These are phyloP conservation scores for Eutypella sp. DNA, from an alignment of 2,329 filamentous ascomycete species.

Conservation along the genomic window DNA sequence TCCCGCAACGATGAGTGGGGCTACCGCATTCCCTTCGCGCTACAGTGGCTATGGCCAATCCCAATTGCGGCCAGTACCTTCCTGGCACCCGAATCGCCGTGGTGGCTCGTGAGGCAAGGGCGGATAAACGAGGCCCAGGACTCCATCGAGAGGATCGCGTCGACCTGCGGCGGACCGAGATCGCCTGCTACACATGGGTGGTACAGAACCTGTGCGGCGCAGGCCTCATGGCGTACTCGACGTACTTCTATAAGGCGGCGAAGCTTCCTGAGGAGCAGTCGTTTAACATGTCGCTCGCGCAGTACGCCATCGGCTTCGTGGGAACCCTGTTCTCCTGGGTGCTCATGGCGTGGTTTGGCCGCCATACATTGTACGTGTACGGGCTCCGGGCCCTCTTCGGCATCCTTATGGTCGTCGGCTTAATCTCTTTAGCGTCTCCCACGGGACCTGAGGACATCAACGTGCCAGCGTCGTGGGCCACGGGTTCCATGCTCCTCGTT, in stretches of 20 bases:
- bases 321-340: conserved; percentile 33
- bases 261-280: conserved; percentile 16
- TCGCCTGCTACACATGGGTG: conserved; percentile 21
- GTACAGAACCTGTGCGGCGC: conserved; percentile 15
- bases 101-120: conserved; percentile 26
- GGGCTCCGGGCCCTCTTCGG: conserved; percentile 30
- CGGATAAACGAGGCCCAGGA: conserved; percentile 27
- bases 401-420: conserved; percentile 28
- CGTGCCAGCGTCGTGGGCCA: conserved; percentile 11
- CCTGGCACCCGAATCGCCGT: conserved; percentile 23
- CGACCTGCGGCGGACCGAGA: conserved; percentile 31
- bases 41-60: conserved; percentile 36
- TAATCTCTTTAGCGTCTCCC: conserved; percentile 25
- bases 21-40: conserved; percentile 32
- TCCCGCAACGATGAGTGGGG: conserved; percentile 28
- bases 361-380: conserved; percentile 28
- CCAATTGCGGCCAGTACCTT: conserved; percentile 25
- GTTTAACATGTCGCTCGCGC: conserved; percentile 23
- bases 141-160: conserved; percentile 28
- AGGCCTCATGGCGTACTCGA: conserved; percentile 22
- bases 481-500: conserved; percentile 32
- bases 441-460: neutral
- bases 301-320: conserved; percentile 28
- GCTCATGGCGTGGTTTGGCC: conserved; percentile 27
- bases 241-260: conserved; percentile 26